These are phyloP conservation scores for Coemansia sp. DNA, from an alignment of 371 early-diverging fungal species.

Conservation along the genomic window DNA sequence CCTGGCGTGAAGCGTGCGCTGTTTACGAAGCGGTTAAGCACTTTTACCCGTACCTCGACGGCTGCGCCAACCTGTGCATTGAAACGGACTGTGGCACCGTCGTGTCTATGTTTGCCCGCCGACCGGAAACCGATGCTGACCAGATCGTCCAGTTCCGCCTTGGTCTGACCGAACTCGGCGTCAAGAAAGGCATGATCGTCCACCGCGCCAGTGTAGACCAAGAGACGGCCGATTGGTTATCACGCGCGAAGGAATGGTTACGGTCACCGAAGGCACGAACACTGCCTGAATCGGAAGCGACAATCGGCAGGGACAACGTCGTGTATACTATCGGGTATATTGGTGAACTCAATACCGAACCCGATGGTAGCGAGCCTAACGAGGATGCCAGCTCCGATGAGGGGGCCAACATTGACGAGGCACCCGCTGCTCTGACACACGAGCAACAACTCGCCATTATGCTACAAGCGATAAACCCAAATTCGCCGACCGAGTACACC, in stretches of 20 bases:
- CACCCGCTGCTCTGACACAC: background rate
- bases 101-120: slow-evolving; percentile 8
- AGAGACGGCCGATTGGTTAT: slow-evolving; percentile 31
- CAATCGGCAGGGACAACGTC: background rate
- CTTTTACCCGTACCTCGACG: slow-evolving; percentile 31
- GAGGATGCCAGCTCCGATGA: background rate
- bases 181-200: slow-evolving; percentile 19
- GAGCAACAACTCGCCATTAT: background rate
- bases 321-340: slow-evolving; percentile 7
- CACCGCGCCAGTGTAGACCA: slow-evolving; percentile 13
- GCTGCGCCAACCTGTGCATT: slow-evolving; percentile 23
- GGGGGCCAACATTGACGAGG: background rate
- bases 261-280: background rate
- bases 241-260: background rate
- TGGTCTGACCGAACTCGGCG: slow-evolving; percentile 12
- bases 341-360: too few species aligned
- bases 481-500: background rate
- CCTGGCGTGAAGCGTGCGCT: slow-evolving; percentile 22
- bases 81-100: slow-evolving; percentile 22
- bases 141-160: slow-evolving; percentile 15
- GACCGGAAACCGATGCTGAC: slow-evolving; percentile 6
- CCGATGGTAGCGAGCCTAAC: too few species aligned
- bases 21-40: slow-evolving; percentile 16
- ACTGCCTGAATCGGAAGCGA: background rate
- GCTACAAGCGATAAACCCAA: background rate